Base-by-base conservation (phyloP, 2,329 filamentous ascomycete genomes). In the Cladosporium sp. region DNA sequence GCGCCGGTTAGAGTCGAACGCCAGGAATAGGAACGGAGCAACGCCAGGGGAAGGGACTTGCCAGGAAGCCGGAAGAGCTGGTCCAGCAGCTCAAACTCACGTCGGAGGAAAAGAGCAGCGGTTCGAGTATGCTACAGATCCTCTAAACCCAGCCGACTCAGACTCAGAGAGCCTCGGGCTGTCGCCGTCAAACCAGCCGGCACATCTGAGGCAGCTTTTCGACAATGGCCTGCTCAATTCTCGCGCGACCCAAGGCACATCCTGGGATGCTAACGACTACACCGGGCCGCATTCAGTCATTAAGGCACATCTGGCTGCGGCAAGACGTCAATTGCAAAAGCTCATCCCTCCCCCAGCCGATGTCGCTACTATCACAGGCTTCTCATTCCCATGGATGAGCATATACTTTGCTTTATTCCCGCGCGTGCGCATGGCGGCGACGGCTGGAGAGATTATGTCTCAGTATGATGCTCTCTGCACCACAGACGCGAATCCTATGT, bases 141-240 rank as follows among this genome's bases (percentile, higher is more conserved):
- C 43, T 14, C 11, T 37, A 13, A 43, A 48, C 14, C 18, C 28
- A 1, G 34, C 32, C 40, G 51, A 43, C 14, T 41, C 51, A 10
- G 32, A 41, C 40, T 11, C 52, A 44, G 18, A 57, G 56, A 38
- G 44, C 8, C 19, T 57, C 31, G 43, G 53, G 32, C 58, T 49
- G 9, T 58, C 56, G 43, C 53, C 56, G n/a, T 43, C 60, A 7
- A 56, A 59, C 5, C 57, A 57, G 35, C 66, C 66, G 28, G 54
- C 60, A 8, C 64, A 68, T 52, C 49, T 68, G 2, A 59, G 57
- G 37, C 61, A 62, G 28, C 57, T 67, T 9, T 67, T 68, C 52
- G 60, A 67, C 35, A 66, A 67, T 46, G 58, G 61, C 31, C 54
- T 63, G 44, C 60, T 68, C n/a, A 34, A 46, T 9, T 40, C 43